Conservation (phyloP, 2,329 filamentous ascomycete species). For the Colletotrichum cuscutae region DNA sequence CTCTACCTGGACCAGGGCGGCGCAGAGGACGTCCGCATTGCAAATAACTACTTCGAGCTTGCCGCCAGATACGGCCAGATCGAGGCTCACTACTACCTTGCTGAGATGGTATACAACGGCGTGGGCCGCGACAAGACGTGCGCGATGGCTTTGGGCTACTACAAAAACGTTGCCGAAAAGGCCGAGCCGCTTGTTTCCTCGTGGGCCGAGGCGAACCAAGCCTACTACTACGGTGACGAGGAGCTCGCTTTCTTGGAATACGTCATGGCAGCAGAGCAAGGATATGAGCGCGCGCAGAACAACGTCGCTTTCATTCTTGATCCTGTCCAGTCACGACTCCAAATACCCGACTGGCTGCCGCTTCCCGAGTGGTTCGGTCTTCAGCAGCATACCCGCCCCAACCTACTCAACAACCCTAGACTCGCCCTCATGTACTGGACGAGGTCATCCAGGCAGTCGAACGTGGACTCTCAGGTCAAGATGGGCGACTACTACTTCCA, state of each 20-base stretch:
- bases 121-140: slow-evolving; percentile 85
- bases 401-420: slow-evolving; percentile 61
- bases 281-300: slow-evolving; percentile 88
- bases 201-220: slow-evolving; percentile 84
- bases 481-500: slow-evolving; percentile 97
- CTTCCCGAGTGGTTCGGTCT: slow-evolving; percentile 34
- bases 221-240: slow-evolving; percentile 81
- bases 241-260: slow-evolving; percentile 85
- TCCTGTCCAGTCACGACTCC: slow-evolving; percentile 71
- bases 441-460: slow-evolving; percentile 89
- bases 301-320: slow-evolving; percentile 92
- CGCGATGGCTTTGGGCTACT: slow-evolving; percentile 80
- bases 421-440: slow-evolving; percentile 95
- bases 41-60: slow-evolving; percentile 87
- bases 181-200: slow-evolving; percentile 80
- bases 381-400: slow-evolving; percentile 29
- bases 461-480: slow-evolving; percentile 94
- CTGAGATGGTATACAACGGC: slow-evolving; percentile 84
- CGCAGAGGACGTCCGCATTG: slow-evolving; percentile 75
- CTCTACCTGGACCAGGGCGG: slow-evolving; percentile 87
- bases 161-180: slow-evolving; percentile 81
- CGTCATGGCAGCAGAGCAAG: slow-evolving; percentile 90
- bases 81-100: slow-evolving; percentile 92
- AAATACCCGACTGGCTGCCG: slow-evolving; percentile 53
- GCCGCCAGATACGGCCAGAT: slow-evolving; percentile 85